phyloP scores from a whole-genome alignment of 805 yeast species.

The Yamadazyma insecticola region DNA sequence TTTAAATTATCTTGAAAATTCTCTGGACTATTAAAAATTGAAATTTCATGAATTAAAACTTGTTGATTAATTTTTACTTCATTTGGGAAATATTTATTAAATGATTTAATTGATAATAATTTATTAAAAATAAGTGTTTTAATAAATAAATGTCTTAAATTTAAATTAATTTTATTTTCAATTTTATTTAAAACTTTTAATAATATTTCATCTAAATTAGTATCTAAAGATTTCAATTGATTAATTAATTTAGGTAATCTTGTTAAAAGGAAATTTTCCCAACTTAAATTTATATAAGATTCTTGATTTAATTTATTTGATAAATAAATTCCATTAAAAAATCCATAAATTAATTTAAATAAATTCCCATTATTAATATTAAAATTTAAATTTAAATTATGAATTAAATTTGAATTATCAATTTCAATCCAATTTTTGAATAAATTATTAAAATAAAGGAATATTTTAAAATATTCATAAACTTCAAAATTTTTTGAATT shows the following conservation, averaged over 20 bases:
- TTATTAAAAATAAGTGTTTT: slow-evolving; percentile 28
- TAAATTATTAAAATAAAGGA: slow-evolving; percentile 9
- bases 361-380: slow-evolving; percentile 7
- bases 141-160: slow-evolving; percentile 21
- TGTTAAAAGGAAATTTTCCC: slow-evolving; percentile 31
- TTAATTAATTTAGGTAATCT: slow-evolving; percentile 22
- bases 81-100: slow-evolving; percentile 22
- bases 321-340: slow-evolving; percentile 8
- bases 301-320: slow-evolving; percentile 14
- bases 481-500: slow-evolving; percentile 8
- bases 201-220: slow-evolving; percentile 11
- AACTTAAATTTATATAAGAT: slow-evolving; percentile 25
- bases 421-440: slow-evolving; percentile 6
- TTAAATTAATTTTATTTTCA: neutral
- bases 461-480: slow-evolving; percentile 11
- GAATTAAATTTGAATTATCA: slow-evolving; percentile 4
- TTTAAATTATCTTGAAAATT: slow-evolving; percentile 20
- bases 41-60: slow-evolving; percentile 21
- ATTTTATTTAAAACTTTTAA: slow-evolving; percentile 8
- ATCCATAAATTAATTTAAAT: slow-evolving; percentile 6
- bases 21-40: slow-evolving; percentile 18
- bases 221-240: slow-evolving; percentile 13
- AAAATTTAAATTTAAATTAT: too few species aligned
- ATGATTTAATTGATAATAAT: slow-evolving; percentile 20
- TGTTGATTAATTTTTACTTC: slow-evolving; percentile 22